Percentiles rank a stretch among this genome's conserved stretches.
Conservation (phyloP, 1,139 yeast genomes). For the Taphrina confusa region DNA sequence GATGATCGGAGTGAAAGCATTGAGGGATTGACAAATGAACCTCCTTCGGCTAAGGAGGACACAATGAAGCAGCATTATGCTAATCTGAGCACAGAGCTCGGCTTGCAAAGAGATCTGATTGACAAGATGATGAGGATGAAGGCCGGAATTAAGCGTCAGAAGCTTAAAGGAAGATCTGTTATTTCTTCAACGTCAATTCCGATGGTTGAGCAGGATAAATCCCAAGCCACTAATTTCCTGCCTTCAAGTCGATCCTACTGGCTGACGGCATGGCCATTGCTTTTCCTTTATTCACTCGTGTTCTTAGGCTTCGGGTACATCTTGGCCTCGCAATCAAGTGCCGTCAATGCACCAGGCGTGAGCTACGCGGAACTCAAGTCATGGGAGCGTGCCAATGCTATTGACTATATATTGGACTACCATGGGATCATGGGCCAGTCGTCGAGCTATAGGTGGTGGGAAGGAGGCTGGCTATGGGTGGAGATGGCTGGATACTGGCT, state of each 20-base stretch:
- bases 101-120: constrained; percentile 10
- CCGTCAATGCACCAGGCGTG: constrained; percentile 22
- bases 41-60: background rate
- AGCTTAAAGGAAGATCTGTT: background rate
- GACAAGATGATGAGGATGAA: constrained; percentile 16
- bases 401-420: constrained; percentile 7
- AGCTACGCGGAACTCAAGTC: constrained; percentile 27
- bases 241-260: background rate
- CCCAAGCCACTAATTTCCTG: background rate
- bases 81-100: constrained; percentile 13
- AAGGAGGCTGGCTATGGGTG: constrained; percentile 12
- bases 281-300: constrained; percentile 4
- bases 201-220: background rate
- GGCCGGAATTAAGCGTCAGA: constrained; percentile 3
- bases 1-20: background rate
- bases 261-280: constrained; percentile 1
- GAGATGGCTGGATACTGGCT: constrained; percentile 26
- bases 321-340: background rate
- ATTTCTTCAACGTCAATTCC: background rate
- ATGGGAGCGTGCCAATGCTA: constrained; percentile 22
- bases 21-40: background rate
- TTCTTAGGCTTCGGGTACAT: constrained; percentile 11
- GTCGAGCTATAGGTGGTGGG: constrained; percentile 25
- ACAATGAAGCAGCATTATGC: constrained; percentile 18
- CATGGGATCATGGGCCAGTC: constrained; percentile 11